phyloP scores from a whole-genome alignment of 2,329 filamentous ascomycete species.

The Pyrenophora teres region DNA sequence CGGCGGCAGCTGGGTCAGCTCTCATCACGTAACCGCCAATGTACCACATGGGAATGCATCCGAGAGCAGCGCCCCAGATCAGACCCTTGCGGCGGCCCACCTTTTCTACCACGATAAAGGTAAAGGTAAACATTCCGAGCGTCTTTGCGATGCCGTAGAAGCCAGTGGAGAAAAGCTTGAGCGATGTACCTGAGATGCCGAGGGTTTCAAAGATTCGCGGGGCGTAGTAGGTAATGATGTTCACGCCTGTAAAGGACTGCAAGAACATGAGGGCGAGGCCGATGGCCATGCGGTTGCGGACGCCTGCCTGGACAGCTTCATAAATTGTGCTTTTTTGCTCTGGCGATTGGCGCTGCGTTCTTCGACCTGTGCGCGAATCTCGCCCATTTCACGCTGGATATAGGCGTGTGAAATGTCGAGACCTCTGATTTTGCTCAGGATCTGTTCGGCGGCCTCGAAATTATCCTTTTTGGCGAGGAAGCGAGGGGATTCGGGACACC shows the following conservation, averaged over 20 bases:
- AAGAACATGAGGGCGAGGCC: constrained; percentile 47
- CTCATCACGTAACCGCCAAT: constrained; percentile 61
- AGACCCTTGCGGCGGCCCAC: constrained; percentile 50
- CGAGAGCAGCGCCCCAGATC: constrained; percentile 56
- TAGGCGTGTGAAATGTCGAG: constrained; percentile 51
- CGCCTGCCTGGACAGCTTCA: constrained; percentile 47
- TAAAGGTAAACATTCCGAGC: constrained; percentile 49
- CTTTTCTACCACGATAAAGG: constrained; percentile 47
- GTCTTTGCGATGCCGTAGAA: constrained; percentile 54
- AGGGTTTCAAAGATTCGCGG: constrained; percentile 49
- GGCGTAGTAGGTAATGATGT: constrained; percentile 47
- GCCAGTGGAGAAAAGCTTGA: constrained; percentile 55
- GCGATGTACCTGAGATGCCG: constrained; percentile 51
- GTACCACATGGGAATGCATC: constrained; percentile 57
- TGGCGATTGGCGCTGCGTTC: constrained; percentile 35
- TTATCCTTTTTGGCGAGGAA: constrained; percentile 38
- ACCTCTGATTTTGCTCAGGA: constrained; percentile 52
- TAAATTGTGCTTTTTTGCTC: constrained; percentile 38
- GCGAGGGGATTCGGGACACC: constrained; percentile 46
- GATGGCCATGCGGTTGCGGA: constrained; percentile 47
- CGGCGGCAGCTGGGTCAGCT: constrained; percentile 54
- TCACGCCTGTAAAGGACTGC: constrained; percentile 45
- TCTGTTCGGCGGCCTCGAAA: constrained; percentile 49
- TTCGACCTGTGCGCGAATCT: constrained; percentile 50
- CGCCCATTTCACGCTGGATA: constrained; percentile 56